These are phyloP conservation scores for Geosmithia morbida DNA, from an alignment of 2,329 filamentous ascomycete species.

Conservation along the genomic window DNA sequence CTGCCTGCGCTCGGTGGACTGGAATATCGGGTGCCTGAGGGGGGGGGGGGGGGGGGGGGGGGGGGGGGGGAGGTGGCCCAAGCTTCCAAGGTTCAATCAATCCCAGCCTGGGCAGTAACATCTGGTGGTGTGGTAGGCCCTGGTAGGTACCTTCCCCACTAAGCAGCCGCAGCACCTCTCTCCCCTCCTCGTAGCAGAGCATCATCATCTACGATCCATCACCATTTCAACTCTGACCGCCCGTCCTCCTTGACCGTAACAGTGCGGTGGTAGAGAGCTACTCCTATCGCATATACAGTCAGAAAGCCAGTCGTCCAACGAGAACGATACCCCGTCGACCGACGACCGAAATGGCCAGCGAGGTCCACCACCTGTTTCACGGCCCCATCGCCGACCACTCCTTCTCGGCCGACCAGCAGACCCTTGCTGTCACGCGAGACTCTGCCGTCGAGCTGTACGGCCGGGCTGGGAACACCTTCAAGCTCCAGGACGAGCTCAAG, in stretches of 20 bases:
- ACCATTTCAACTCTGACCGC: neutral
- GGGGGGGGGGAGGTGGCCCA: too few species aligned
- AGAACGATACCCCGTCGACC: conserved; percentile 1
- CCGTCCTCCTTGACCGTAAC: neutral
- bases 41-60: neutral
- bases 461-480: conserved; percentile 58
- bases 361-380: conserved; percentile 96
- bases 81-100: neutral
- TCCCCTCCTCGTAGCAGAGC: conserved; percentile 4
- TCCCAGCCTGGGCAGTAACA: neutral
- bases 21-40: neutral
- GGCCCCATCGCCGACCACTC: conserved; percentile 94
- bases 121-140: too few species aligned
- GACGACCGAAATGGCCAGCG: conserved; percentile 52
- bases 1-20: neutral
- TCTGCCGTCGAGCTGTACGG: conserved; percentile 81
- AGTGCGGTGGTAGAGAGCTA: conserved; percentile 89
- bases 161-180: conserved; percentile 5
- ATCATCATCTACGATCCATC: neutral
- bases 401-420: conserved; percentile 83
- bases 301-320: neutral
- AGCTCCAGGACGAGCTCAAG: conserved; percentile 80
- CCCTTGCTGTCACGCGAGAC: conserved; percentile 82
- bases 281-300: conserved; percentile 24
- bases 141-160: neutral